These are phyloP conservation scores for Hymenoscyphus repandus DNA, from an alignment of 2,329 filamentous ascomycete genomes.

Conservation along the genomic window DNA sequence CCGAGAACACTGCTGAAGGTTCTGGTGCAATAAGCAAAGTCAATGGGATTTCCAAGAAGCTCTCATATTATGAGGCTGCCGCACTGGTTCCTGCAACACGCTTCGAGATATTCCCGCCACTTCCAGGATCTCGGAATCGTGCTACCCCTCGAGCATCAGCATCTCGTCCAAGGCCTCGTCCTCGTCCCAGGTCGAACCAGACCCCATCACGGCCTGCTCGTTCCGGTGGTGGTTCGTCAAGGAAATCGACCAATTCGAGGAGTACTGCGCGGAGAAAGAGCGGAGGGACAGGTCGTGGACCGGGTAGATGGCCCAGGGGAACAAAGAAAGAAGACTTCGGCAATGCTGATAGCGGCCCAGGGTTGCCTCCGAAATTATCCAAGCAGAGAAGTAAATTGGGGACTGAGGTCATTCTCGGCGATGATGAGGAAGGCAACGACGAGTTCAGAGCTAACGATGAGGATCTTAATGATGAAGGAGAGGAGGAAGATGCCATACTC, in stretches of 20 bases:
- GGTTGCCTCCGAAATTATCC: constrained; percentile 47
- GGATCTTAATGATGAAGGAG: constrained; percentile 11
- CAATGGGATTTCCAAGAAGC: constrained; percentile 23
- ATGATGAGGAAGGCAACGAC: constrained; percentile 19
- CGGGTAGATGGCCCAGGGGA: constrained; percentile 62
- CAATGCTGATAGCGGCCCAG: constrained; percentile 60
- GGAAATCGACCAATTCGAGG: constrained; percentile 19
- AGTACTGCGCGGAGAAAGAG: constrained; percentile 47
- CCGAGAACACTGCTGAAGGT: constrained; percentile 16
- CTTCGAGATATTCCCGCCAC: constrained; percentile 73
- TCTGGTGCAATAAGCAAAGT: constrained; percentile 16
- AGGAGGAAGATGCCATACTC: constrained; percentile 24
- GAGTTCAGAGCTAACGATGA: constrained; percentile 16
- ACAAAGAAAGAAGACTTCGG: constrained; percentile 65
- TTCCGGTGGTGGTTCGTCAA: constrained; percentile 22
- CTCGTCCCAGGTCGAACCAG: constrained; percentile 20
- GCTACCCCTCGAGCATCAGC: constrained; percentile 27
- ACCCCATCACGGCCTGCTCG: constrained; percentile 19
- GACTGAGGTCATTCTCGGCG: constrained; percentile 29
- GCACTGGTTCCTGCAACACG: constrained; percentile 58
- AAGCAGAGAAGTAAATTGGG: constrained; percentile 30
- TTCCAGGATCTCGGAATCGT: constrained; percentile 45
- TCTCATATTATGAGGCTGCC: constrained; percentile 27
- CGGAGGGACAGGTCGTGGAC: constrained; percentile 59
- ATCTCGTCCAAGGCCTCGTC: constrained; percentile 19